phyloP scores from a whole-genome alignment of 2,329 filamentous ascomycete genomes.

The Apiospora marii region DNA sequence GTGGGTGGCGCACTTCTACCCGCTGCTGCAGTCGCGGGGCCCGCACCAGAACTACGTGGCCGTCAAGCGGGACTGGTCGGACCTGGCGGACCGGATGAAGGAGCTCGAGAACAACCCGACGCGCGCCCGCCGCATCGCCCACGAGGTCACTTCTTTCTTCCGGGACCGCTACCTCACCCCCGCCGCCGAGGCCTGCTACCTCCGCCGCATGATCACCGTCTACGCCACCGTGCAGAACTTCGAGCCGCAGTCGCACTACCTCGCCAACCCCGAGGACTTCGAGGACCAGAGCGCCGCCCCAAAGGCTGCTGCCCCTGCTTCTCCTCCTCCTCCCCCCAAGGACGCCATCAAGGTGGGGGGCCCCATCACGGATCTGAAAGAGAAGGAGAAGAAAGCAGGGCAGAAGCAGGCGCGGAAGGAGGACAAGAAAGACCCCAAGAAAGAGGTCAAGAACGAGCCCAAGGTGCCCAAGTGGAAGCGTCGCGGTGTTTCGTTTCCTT shows the following conservation, averaged over 20 bases:
- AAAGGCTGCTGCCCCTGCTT: too few relatives aligned
- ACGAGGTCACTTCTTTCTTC: conserved; percentile 38
- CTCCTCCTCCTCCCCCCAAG: too few relatives aligned
- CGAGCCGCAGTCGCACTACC: conserved; percentile 23
- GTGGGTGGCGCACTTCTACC: conserved; percentile 57
- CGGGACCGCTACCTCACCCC: conserved; percentile 60
- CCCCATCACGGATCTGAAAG: too few relatives aligned
- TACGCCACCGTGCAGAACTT: conserved; percentile 30
- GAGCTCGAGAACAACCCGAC: conserved; percentile 51
- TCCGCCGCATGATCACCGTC: conserved; percentile 47
- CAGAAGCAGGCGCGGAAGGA: not conserved
- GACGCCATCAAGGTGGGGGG: not conserved
- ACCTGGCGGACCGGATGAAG: conserved; percentile 46
- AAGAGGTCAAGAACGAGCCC: not conserved
- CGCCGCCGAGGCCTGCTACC: conserved; percentile 63
- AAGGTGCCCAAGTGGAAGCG: not conserved
- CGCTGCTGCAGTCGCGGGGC: conserved; percentile 50
- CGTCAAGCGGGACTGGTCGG: conserved; percentile 52
- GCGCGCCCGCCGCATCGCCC: conserved; percentile 56
- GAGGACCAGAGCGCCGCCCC: too few relatives aligned
- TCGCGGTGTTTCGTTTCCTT: not conserved
- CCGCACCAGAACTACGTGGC: conserved; percentile 56
- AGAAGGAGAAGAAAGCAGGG: too few relatives aligned
- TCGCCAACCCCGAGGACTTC: not conserved
- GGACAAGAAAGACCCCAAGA: not conserved